Evolutionary conservation across 257 asterid genomes (phyloP).

Genomic region (Fraxinus anomala): DNA sequence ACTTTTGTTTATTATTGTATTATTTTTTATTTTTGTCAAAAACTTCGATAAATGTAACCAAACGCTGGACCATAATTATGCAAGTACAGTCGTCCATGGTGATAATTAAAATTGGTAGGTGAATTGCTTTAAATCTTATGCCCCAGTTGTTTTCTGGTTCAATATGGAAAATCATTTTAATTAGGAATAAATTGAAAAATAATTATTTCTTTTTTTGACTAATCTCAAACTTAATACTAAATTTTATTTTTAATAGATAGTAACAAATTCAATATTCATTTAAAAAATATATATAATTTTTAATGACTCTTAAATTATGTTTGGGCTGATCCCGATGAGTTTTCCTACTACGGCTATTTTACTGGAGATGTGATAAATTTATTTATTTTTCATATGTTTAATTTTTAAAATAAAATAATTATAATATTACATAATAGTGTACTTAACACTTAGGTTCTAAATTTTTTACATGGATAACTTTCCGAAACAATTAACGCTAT

Average conservation of each 20-base stretch:
- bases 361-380: no score
- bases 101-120: conserved; percentile 34
- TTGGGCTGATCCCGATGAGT: no score
- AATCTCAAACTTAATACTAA: no score
- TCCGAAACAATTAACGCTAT: background rate
- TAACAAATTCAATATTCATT: background rate
- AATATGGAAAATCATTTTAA: background rate
- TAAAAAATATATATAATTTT: no score
- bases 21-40: background rate
- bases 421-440: no score
- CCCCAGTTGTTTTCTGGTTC: background rate
- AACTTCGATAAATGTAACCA: background rate
- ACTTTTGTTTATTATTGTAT: background rate
- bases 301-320: no score
- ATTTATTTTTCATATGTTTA: no score
- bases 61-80: background rate
- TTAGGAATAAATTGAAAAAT: no score
- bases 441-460: background rate
- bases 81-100: background rate
- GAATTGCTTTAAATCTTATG: conserved; percentile 15
- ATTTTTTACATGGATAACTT: no score
- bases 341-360: no score
- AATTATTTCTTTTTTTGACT: no score
- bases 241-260: background rate
- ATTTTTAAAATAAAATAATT: no score